These are phyloP conservation scores for Gymnopus androsaceus DNA, from an alignment of 1,284 basidiomycete species.

Conservation along the genomic window DNA sequence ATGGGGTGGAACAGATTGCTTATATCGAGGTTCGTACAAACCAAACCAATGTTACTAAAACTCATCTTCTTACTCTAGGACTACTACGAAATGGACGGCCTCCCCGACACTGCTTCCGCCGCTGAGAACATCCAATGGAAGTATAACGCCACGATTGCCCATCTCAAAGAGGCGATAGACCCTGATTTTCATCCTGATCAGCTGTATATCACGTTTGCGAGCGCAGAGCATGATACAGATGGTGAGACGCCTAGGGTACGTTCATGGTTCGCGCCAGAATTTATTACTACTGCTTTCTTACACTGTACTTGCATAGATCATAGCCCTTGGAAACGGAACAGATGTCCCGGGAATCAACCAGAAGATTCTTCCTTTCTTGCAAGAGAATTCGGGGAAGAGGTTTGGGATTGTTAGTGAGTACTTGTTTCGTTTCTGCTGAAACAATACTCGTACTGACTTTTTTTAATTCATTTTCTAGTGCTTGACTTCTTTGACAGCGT, in stretches of 20 bases:
- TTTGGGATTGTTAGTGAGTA: slow-evolving; percentile 45
- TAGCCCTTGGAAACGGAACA: slow-evolving; percentile 41
- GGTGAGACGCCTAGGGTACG: slow-evolving; percentile 31
- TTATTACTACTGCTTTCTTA: neutral
- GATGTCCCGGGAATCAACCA: slow-evolving; percentile 40
- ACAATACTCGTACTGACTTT: neutral
- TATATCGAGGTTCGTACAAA: slow-evolving; percentile 36
- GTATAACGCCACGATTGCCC: slow-evolving; percentile 37
- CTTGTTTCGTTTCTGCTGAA: neutral
- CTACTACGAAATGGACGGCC: slow-evolving; percentile 38
- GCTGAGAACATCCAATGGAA: slow-evolving; percentile 41
- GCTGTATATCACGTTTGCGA: slow-evolving; percentile 47
- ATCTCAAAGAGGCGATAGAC: slow-evolving; percentile 37
- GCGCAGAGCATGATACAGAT: slow-evolving; percentile 33
- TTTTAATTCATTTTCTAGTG: slow-evolving; percentile 15
- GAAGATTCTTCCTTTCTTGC: slow-evolving; percentile 40
- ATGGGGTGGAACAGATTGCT: slow-evolving; percentile 33
- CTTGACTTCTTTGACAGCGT: slow-evolving; percentile 22
- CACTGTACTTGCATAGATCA: slow-evolving; percentile 35
- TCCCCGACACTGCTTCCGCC: slow-evolving; percentile 33
- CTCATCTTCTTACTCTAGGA: slow-evolving; percentile 28
- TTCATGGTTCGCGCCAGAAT: neutral
- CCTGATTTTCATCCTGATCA: slow-evolving; percentile 33
- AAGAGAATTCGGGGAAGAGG: slow-evolving; percentile 39
- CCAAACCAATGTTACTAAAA: neutral